phyloP scores from a whole-genome alignment of 225 moss, liverwort and hornwort species.

The Lunularia cruciata region DNA sequence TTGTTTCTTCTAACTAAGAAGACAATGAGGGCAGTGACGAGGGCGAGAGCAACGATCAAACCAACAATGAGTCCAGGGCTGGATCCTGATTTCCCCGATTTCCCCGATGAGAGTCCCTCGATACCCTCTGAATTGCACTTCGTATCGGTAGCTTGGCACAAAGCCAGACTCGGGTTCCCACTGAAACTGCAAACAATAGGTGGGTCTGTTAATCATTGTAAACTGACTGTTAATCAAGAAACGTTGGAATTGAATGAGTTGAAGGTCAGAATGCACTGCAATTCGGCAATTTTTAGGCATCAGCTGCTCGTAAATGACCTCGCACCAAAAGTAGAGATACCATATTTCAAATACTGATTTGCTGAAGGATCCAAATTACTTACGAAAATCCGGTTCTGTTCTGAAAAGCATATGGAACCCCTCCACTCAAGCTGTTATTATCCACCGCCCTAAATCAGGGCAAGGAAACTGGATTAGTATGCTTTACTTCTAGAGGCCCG shows the following conservation, averaged over 20 bases:
- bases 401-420: not conserved
- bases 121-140: not conserved
- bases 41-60: not conserved
- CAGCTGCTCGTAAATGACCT: no score
- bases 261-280: no score
- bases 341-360: no score
- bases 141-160: not conserved
- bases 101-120: not conserved
- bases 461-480: not conserved
- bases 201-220: not conserved
- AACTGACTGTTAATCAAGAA: no score
- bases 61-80: conserved; percentile 6
- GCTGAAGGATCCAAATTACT: no score
- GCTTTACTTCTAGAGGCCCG: no score
- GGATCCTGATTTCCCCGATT: not conserved
- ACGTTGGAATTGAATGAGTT: no score
- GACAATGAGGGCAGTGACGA: not conserved
- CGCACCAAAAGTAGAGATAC: no score
- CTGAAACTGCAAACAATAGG: conserved; percentile 8
- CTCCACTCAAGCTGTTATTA: conserved; percentile 21
- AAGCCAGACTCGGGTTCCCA: conserved; percentile 7
- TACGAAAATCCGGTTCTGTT: conserved; percentile 6
- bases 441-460: not conserved
- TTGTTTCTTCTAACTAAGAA: not conserved
- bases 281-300: no score